Evolutionary conservation across 306 rosid species (phyloP), one percentile per base, ranked within the genome.

Genomic region (Quercus cerris): DNA sequence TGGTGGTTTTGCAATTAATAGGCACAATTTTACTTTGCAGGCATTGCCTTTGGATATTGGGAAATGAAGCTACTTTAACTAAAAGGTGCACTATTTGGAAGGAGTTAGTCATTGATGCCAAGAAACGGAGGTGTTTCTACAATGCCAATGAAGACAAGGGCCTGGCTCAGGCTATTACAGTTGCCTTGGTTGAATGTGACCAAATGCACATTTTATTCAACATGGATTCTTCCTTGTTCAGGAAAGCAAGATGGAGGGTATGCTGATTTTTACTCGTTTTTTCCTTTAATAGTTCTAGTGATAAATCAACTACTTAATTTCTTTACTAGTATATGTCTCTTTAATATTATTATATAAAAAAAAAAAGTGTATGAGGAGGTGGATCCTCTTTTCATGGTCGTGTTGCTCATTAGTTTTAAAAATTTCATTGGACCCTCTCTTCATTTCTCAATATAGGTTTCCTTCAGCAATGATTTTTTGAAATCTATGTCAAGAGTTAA

Each of bases 1-100:
- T 31, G 78, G 4, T 49, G 17, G 38, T 10, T 80, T 56, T 31
- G 13, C 14, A 11, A 25, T 71, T 13, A 20, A 28, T 17, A 3
- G 46, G 35, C 31, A 14, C 22, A 23, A n/a, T 75, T 33, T 15
- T 18, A 4, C 6, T 70, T 0, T 75, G 75, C 56, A 86, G 84
- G 68, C 62, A 82, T 46, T 86, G 86, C 76, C 78, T 86, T 76
- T 86, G 86, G 89, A 82, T 86, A 51, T 62, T 86, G 75, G 86
- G 89, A 31, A 79, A 78, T 38, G 86, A 52, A 70, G 49, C 9
- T 1, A 86, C 89, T 14, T 70, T 86, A 54, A 17, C 4, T 0
- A 73, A 80, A 2, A 86, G 86, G 1, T 23, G 72, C 15, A 27
- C 84, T 41, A 54, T 82, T 73, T 86, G 86, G 89, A 82, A 28